These are phyloP conservation scores for Ophiostoma himal-ulmi DNA, from an alignment of 2,329 filamentous ascomycete species.

Conservation along the genomic window DNA sequence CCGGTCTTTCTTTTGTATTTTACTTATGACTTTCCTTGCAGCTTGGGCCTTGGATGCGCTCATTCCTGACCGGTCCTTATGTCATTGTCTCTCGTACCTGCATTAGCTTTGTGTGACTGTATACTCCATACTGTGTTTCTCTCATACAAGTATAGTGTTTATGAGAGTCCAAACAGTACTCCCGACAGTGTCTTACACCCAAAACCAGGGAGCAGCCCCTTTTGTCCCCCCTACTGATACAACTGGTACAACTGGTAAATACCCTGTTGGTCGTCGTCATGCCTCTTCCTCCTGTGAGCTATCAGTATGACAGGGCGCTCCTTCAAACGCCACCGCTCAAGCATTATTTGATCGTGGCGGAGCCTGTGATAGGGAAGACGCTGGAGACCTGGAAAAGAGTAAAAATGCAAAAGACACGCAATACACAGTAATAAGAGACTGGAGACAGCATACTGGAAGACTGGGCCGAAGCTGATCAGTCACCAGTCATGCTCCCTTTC, in stretches of 20 bases:
- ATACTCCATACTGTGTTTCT: neutral
- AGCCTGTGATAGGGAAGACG: neutral
- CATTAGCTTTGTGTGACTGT: constrained; percentile 2
- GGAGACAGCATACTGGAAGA: neutral
- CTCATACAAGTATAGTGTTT: neutral
- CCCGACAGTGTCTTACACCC: neutral
- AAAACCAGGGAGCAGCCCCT: neutral
- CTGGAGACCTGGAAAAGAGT: neutral
- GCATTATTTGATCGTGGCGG: neutral
- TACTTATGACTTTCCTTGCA: neutral
- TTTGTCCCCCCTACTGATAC: neutral
- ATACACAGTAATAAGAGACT: neutral
- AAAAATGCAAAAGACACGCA: neutral
- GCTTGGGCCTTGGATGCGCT: neutral
- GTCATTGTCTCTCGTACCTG: constrained; percentile 4
- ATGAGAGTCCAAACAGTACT: neutral
- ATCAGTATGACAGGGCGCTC: neutral
- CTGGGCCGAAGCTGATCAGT: constrained; percentile 4
- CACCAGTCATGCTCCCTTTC: neutral
- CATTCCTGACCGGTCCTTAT: neutral
- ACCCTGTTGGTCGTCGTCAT: neutral
- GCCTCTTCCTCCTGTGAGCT: neutral
- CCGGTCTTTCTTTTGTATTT: constrained; percentile 1
- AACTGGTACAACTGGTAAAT: neutral
- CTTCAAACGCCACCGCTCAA: neutral